Conservation (phyloP, 192 early-diverging fungal genomes). For the Coemansia sp. region DNA sequence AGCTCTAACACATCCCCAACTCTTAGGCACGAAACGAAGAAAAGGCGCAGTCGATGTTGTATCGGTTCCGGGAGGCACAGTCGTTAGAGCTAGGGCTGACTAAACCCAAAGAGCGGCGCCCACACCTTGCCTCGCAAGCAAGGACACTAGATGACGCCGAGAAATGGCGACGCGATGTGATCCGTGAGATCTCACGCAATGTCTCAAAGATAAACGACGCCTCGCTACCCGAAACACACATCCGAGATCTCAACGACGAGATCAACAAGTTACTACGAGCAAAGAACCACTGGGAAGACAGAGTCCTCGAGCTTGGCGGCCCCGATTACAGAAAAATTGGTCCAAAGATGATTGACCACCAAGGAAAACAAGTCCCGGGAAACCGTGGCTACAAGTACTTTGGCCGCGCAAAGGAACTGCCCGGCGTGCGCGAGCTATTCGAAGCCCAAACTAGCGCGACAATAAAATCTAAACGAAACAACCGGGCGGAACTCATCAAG, state of each 20-base stretch:
- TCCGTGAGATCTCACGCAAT: slow-evolving; percentile 85
- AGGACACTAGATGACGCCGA: slow-evolving; percentile 78
- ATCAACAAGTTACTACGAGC: slow-evolving; percentile 94
- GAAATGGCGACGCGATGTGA: slow-evolving; percentile 86
- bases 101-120: slow-evolving; percentile 68
- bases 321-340: slow-evolving; percentile 85
- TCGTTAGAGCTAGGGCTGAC: slow-evolving; percentile 73
- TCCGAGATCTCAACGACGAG: slow-evolving; percentile 93
- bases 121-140: slow-evolving; percentile 70
- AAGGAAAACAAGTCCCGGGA: slow-evolving; percentile 88
- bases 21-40: slow-evolving; percentile 91
- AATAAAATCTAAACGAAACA: slow-evolving; percentile 50
- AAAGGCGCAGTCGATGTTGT: slow-evolving; percentile 98
- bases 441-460: slow-evolving; percentile 59
- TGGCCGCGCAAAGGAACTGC: slow-evolving; percentile 92
- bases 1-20: background rate
- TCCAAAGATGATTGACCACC: slow-evolving; percentile 76
- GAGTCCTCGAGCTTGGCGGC: slow-evolving; percentile 90
- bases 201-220: slow-evolving; percentile 91
- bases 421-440: slow-evolving; percentile 91
- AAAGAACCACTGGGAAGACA: slow-evolving; percentile 89
- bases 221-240: slow-evolving; percentile 84
- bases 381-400: slow-evolving; percentile 96
- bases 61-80: slow-evolving; percentile 95
- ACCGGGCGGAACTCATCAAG: slow-evolving; percentile 69